Conservation (phyloP, 179 eudicot genomes). For the Corrigiola litoralis region DNA sequence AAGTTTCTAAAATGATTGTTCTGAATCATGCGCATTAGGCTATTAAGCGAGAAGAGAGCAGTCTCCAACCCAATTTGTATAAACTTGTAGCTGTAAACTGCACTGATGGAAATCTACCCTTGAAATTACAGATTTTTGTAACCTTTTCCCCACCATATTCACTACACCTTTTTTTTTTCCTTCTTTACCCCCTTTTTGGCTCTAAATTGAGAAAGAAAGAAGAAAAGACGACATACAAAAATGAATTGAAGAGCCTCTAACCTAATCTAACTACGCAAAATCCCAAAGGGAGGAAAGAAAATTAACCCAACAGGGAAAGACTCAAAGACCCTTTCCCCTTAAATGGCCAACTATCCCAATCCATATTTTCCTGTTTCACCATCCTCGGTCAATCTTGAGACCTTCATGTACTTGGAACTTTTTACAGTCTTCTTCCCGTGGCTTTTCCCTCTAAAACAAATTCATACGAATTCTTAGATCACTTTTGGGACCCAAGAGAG, state of each 20-base stretch:
- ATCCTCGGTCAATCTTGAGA: constrained; percentile 5
- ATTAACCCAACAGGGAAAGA: background rate
- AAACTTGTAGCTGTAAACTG: constrained; percentile 24
- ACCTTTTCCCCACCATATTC: constrained; percentile 25
- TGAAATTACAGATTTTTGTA: constrained; percentile 28
- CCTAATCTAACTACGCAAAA: constrained; percentile 36
- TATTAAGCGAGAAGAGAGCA: background rate
- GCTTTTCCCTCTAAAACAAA: background rate
- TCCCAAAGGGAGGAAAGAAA: constrained; percentile 26
- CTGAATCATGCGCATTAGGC: background rate
- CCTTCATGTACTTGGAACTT: background rate
- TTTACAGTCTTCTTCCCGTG: background rate
- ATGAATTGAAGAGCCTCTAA: constrained; percentile 33
- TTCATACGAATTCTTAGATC: background rate
- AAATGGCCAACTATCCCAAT: constrained; percentile 7
- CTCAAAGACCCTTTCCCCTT: background rate
- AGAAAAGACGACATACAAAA: constrained; percentile 20
- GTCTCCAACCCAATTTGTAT: constrained; percentile 19
- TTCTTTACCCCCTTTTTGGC: constrained; percentile 18
- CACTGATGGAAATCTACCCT: constrained; percentile 25
- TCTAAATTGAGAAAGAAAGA: constrained; percentile 10
- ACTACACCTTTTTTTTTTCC: constrained; percentile 17
- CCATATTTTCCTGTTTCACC: constrained; percentile 7
- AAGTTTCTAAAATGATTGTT: background rate
- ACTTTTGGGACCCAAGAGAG: constrained; percentile 13